A percentile compares a stretch with the other conserved stretches of the same genome.
phyloP scores from a whole-genome alignment of 257 asterid species.

The Verbena officinalis region DNA sequence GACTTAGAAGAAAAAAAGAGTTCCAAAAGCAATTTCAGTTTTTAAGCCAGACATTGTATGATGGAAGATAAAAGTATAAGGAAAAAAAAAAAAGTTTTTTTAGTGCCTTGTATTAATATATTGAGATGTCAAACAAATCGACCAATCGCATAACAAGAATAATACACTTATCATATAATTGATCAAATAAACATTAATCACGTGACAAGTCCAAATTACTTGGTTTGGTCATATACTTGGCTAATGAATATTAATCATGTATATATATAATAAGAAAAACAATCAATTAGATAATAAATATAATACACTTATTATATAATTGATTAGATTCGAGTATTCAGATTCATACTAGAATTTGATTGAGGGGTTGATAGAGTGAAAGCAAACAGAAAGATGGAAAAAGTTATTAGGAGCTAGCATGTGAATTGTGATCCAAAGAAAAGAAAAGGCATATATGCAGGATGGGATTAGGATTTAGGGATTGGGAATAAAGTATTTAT shows the following conservation, averaged over 20 bases:
- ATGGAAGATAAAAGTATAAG: conserved; percentile 47
- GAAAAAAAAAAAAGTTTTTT: conserved; percentile 32
- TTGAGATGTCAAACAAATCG: no score
- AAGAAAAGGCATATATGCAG: no score
- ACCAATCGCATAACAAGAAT: no score
- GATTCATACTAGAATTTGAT: conserved; percentile 1
- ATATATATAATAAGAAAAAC: background rate
- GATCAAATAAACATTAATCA: no score
- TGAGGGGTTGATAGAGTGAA: conserved; percentile 45
- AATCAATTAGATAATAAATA: conserved; percentile 13
- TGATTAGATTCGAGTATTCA: no score
- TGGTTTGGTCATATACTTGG: no score
- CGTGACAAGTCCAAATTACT: no score
- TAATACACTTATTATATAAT: no score
- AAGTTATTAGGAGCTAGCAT: conserved; percentile 53
- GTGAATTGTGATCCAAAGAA: conserved; percentile 64
- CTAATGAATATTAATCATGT: background rate
- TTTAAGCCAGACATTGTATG: conserved; percentile 36
- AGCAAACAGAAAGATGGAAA: conserved; percentile 47
- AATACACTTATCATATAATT: no score
- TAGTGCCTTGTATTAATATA: conserved; percentile 38
- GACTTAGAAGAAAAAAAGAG: background rate
- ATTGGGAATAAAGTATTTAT: conserved; percentile 39
- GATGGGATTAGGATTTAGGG: no score
- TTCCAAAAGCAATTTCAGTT: conserved; percentile 29